These are phyloP conservation scores for Sonneratia caseolaris DNA, from an alignment of 345 rosid species.

Conservation along the genomic window DNA sequence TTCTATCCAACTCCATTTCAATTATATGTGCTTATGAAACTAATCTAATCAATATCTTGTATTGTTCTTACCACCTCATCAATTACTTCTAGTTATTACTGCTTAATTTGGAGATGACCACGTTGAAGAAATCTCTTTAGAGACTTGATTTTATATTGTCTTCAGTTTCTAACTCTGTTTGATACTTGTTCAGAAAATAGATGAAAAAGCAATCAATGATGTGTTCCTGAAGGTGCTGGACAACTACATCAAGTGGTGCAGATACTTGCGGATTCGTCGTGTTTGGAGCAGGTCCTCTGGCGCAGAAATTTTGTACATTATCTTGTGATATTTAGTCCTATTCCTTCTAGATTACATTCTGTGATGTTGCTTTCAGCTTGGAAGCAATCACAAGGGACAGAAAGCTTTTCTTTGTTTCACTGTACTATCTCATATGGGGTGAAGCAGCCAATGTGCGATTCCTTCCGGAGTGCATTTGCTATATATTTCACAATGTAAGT, in stretches of 20 bases:
- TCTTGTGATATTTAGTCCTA: background rate
- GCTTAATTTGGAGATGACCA: background rate
- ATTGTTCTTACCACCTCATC: background rate
- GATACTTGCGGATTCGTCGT: slow-evolving; percentile 66
- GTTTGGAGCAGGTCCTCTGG: slow-evolving; percentile 66
- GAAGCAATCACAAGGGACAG: slow-evolving; percentile 85
- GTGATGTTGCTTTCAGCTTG: slow-evolving; percentile 34
- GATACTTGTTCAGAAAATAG: slow-evolving; percentile 55
- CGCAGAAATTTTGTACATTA: background rate
- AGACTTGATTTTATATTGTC: background rate
- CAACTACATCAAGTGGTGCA: slow-evolving; percentile 98
- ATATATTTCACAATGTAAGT: slow-evolving; percentile 91
- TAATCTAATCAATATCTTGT: background rate
- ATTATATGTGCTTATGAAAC: background rate
- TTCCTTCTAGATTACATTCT: slow-evolving; percentile 3
- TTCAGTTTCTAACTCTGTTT: background rate
- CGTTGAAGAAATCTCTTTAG: background rate
- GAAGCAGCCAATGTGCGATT: slow-evolving; percentile 99
- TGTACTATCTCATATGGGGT: slow-evolving; percentile 95
- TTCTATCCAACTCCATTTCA: background rate
- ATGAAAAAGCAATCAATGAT: slow-evolving; percentile 86
- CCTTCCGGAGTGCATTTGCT: slow-evolving; percentile 97
- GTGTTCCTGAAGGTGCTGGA: slow-evolving; percentile 85
- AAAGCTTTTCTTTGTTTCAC: slow-evolving; percentile 82
- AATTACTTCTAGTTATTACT: background rate